phyloP scores from a whole-genome alignment of 176 grass and related monocot genomes.

The Oryza coarctata region DNA sequence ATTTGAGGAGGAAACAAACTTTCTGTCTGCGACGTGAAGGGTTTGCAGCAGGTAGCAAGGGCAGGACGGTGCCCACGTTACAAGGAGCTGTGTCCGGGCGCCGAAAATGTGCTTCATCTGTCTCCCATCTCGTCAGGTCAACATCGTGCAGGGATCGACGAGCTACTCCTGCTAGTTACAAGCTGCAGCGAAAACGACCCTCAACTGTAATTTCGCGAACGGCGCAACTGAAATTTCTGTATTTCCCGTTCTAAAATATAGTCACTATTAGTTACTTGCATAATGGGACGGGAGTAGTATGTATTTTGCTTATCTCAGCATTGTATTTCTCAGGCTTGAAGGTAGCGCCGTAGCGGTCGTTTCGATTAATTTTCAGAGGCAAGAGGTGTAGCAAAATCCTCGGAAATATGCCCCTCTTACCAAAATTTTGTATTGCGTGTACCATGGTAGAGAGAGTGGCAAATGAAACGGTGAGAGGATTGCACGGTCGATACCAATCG shows the following conservation, averaged over 20 bases:
- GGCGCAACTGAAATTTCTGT: neutral
- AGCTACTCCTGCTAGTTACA: neutral
- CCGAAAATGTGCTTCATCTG: slow-evolving; percentile 43
- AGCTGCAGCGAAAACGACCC: neutral
- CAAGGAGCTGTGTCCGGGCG: slow-evolving; percentile 35
- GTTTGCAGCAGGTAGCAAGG: neutral
- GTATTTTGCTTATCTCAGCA: too few species aligned
- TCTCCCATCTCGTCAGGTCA: slow-evolving; percentile 35
- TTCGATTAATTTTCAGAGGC: too few species aligned
- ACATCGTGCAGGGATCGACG: slow-evolving; percentile 6
- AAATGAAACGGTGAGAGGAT: neutral
- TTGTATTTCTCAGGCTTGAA: too few species aligned
- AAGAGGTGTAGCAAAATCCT: too few species aligned
- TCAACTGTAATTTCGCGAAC: neutral
- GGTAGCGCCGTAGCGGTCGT: too few species aligned
- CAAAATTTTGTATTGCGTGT: too few species aligned
- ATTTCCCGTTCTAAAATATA: too few species aligned
- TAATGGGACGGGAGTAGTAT: too few species aligned
- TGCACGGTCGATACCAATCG: neutral
- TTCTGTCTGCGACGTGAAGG: slow-evolving; percentile 39
- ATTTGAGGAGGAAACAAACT: slow-evolving; percentile 46
- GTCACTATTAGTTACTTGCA: too few species aligned
- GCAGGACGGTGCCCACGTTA: slow-evolving; percentile 37
- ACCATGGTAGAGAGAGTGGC: neutral
- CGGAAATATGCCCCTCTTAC: too few species aligned